Evolutionary conservation across 2,329 filamentous ascomycete species (phyloP), one percentile per base, ranked within the genome.

Genomic region (Penicillium sp.): DNA sequence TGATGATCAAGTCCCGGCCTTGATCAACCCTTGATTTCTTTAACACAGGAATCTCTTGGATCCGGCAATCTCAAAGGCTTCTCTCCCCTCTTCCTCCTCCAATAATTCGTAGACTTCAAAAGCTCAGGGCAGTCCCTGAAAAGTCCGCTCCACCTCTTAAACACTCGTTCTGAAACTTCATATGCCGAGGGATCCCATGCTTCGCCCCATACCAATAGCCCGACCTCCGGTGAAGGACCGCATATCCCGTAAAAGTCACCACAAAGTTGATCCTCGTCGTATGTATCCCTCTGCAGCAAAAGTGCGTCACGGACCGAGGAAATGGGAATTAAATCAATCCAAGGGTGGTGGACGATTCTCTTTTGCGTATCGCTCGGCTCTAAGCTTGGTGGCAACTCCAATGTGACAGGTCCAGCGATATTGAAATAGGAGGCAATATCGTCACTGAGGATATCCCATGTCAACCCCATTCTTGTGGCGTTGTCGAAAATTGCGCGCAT

Each of bases 301-400:
- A 68, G 33, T 2, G 53, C 51, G 35, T 67, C 57, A 6, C 66
- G 57, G 3, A 67, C 47, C 3, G 55, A 54, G 1, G 51, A 38
- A 0, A 66, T 44, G 2, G 64, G 64, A 15, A 66, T 51, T 4
- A 68, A 31, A 27, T 68, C 65, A 23, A 67, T 54, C 63, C 65
- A 67, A 1, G 63, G 61, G 23, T 64, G 61, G 35, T 68, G 66
- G 7, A 59, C 49, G 10, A 59, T 50, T 9, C 33, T 25, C 12
- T 33, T 55, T 25, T 60, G 57, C 9, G 46, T 35, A 9, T 45
- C 42, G 8, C 48, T 59, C 13, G 57, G 57, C 20, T 49, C 44
- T 4, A 60, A 15, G 47, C 54, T 56, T 13, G 57, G 50, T 29
- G 57, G 57, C 3, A 60, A 32, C 7, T 48, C 33, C 1, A 54